Evolutionary conservation across 1,284 basidiomycete genomes (phyloP), one percentile per base, ranked within the genome.

Genomic region (Puccinia hordei): DNA sequence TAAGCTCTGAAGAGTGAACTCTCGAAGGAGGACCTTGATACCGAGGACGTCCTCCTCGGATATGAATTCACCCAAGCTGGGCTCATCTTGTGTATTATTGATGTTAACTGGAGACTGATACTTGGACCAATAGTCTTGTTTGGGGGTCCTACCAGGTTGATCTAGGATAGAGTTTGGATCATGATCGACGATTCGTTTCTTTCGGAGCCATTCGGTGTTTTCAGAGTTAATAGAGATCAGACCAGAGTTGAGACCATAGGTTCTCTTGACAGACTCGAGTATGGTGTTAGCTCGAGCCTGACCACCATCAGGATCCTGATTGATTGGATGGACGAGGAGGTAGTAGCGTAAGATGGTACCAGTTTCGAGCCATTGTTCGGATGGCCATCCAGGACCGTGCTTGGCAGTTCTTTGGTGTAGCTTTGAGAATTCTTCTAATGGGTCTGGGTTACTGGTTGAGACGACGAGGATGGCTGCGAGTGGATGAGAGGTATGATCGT

Each of bases 1-100:
- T 49, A 99, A 87, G 83, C 92, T 95, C 90, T 94, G 94, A 4
- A 92, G 91, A 1, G 94, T 89, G 83, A 98, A 92, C 85, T 98
- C 96, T 63, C 95, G 90, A 8, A 94, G 89, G 83, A 98, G 94
- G 61, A 90, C 89, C 0, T 91, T 91, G 33, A 93, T 90, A 81
- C 91, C 89, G 81, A 92, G 90, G 13, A 95, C 92, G 85, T 98
- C 95, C 66, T 89, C 88, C 81, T 93, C 90, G 9, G 88, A 88
- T 85, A 78, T 68, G 33, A 51, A 59, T 38, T 78, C 65, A 24
- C 75, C 75, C 27, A 41, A 69, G 12, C 24, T 59, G 5, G 97
- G 87, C 53, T 87, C 87, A 88, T 88, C 82, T 89, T 88, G n/a
- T 27, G 82, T 49, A 49, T 22, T n/a, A n/a, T n/a, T n/a, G n/a